phyloP scores from a whole-genome alignment of 2,329 filamentous ascomycete genomes.

The Alternaria novae-zelandiae region DNA sequence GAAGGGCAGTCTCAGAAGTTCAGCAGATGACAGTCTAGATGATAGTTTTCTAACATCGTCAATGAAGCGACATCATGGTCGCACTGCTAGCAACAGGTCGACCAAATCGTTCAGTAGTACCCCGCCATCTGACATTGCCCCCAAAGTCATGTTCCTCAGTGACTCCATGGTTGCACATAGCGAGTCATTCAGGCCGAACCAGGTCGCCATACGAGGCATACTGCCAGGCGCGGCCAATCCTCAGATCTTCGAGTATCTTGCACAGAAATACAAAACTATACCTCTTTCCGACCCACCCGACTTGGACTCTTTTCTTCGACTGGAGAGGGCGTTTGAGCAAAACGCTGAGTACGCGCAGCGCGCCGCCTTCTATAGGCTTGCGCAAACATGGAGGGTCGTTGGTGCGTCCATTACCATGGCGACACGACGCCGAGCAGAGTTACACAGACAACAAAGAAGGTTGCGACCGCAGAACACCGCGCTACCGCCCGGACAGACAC shows the following conservation, averaged over 20 bases:
- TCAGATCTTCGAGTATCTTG: conserved; percentile 50
- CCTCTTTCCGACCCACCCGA: conserved; percentile 48
- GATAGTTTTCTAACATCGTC: conserved; percentile 61
- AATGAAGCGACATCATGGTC: conserved; percentile 55
- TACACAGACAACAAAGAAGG: conserved; percentile 36
- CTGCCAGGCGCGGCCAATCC: conserved; percentile 53
- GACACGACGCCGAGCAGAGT: conserved; percentile 49
- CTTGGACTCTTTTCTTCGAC: conserved; percentile 43
- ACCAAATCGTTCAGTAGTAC: conserved; percentile 62
- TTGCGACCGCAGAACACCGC: conserved; percentile 28
- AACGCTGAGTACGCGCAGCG: conserved; percentile 62
- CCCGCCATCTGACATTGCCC: conserved; percentile 57
- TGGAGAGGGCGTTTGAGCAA: conserved; percentile 55
- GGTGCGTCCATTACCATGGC: conserved; percentile 59
- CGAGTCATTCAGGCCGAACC: conserved; percentile 51
- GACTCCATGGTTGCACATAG: conserved; percentile 55
- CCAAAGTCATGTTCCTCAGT: conserved; percentile 59
- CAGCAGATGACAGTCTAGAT: conserved; percentile 64
- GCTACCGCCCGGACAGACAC: conserved; percentile 12
- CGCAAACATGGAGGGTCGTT: conserved; percentile 66
- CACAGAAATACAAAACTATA: conserved; percentile 53
- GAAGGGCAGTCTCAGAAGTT: conserved; percentile 56
- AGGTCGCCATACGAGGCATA: conserved; percentile 56
- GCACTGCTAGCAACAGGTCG: conserved; percentile 54
- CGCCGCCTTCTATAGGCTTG: conserved; percentile 57